Conservation (phyloP, 2,329 filamentous ascomycete genomes). For the Fusarium ambrosium region DNA sequence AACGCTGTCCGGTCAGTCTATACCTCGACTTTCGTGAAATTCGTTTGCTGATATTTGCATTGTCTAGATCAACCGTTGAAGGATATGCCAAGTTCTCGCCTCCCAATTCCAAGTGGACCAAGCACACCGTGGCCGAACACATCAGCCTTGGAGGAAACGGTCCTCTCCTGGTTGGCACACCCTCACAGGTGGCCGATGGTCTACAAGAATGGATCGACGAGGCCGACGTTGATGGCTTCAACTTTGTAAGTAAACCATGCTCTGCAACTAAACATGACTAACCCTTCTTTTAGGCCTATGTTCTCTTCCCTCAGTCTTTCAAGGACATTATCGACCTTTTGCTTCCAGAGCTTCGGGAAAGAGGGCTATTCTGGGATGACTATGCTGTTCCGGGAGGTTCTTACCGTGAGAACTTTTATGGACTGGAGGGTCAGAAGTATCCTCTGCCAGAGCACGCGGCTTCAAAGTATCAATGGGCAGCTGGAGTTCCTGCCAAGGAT, state of each 20-base stretch:
- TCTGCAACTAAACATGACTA: neutral
- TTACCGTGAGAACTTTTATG: conserved; percentile 72
- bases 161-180: conserved; percentile 73
- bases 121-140: conserved; percentile 76
- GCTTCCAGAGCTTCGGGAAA: conserved; percentile 71
- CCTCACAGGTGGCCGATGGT: conserved; percentile 74
- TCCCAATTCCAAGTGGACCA: conserved; percentile 77
- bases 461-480: conserved; percentile 60
- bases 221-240: conserved; percentile 81
- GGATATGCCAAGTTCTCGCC: conserved; percentile 69
- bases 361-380: conserved; percentile 70
- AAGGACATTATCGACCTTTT: conserved; percentile 76
- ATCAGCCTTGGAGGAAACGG: conserved; percentile 77
- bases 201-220: conserved; percentile 77
- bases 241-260: conserved; percentile 66
- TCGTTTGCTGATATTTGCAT: too few species aligned
- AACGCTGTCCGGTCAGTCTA: conserved; percentile 64
- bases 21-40: too few species aligned
- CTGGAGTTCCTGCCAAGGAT: conserved; percentile 40
- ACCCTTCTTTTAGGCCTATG: conserved; percentile 64
- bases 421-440: conserved; percentile 62
- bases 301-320: conserved; percentile 76
- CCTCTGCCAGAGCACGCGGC: conserved; percentile 67
- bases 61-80: conserved; percentile 63
- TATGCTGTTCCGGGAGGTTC: conserved; percentile 69